phyloP scores from a whole-genome alignment of 768 basidiomycete genomes.

The Boletus rubescentipes region DNA sequence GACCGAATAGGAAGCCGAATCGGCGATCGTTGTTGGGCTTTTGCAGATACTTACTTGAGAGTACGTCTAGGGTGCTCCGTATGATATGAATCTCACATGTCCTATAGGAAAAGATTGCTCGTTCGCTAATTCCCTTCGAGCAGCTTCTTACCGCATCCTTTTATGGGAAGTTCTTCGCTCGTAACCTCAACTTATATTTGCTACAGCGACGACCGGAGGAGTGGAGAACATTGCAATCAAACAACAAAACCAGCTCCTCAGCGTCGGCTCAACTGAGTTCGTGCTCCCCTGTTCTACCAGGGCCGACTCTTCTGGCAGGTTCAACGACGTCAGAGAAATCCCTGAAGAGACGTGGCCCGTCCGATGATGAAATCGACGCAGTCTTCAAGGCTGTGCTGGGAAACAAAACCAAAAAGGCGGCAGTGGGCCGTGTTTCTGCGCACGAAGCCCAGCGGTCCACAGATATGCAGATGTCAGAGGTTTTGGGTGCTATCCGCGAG shows the following conservation, averaged over 20 bases:
- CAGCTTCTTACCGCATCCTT: slow-evolving; percentile 70
- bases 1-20: slow-evolving; percentile 90
- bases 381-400: slow-evolving; percentile 62
- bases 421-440: slow-evolving; percentile 31
- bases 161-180: slow-evolving; percentile 86
- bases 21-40: slow-evolving; percentile 87
- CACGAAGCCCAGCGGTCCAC: slow-evolving; percentile 13
- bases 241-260: slow-evolving; percentile 26
- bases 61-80: slow-evolving; percentile 38
- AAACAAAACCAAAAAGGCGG: slow-evolving; percentile 57
- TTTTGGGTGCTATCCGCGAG: slow-evolving; percentile 59
- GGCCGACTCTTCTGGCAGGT: neutral
- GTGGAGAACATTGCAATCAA: slow-evolving; percentile 75
- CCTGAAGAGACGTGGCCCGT: slow-evolving; percentile 45
- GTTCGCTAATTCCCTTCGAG: slow-evolving; percentile 71
- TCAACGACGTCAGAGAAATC: slow-evolving; percentile 28
- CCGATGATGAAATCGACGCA: slow-evolving; percentile 72
- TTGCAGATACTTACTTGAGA: slow-evolving; percentile 90
- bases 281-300: slow-evolving; percentile 2
- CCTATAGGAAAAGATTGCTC: slow-evolving; percentile 85
- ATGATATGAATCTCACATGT: slow-evolving; percentile 4
- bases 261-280: slow-evolving; percentile 19
- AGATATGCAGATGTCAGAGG: slow-evolving; percentile 44
- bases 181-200: slow-evolving; percentile 74
- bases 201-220: slow-evolving; percentile 77